Evolutionary conservation across 495 filamentous ascomycete genomes (phyloP), one percentile per base, ranked within the genome.

Genomic region (Xylaria bambusicola): DNA sequence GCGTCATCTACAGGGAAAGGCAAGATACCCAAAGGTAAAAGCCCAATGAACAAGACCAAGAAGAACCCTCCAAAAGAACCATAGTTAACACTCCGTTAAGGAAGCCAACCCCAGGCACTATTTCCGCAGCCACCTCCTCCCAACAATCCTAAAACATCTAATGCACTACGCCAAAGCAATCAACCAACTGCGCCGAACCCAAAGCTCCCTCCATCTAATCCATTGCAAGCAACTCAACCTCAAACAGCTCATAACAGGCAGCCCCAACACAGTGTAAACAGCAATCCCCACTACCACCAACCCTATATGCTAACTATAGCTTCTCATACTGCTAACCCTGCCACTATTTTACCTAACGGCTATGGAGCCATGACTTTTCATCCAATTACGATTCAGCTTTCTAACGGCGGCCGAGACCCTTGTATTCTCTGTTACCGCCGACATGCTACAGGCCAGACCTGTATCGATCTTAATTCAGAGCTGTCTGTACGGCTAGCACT

Each of bases 401-500:
- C 58, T 12, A 61, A 56, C 36, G 58, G 58, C 12, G 45, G 56
- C 10, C 58, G 41, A 9, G 56, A 46, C n/a, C 31, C 29, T 24
- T 77, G 75, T 58, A 21, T 72, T 10, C 62, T 77, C 2, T 78
- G 75, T 36, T 56, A 18, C 8, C 61, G 42, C 61, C 29, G 31
- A 36, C 75, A 78, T 55, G 56, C 67, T 3, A 21, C 23, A 7
- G 50, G 29, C 12, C 58, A 60, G 41, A 50, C 61, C 10, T 78
- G 75, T 36, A 60, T 75, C 6, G 66, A 76, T 61, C 64, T 72
- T 44, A 54, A 41, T 44, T 68, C 60, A 0, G 68, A 74, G 44
- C 53, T 66, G 10, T 63, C 60, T 8, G 21, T 78, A 35, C 59
- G 69, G n/a, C 17, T 71, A 24, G 66, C 66, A 2, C 61, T 71